phyloP scores from a whole-genome alignment of 495 filamentous ascomycete genomes.

The Recurvomyces mirabilis region DNA sequence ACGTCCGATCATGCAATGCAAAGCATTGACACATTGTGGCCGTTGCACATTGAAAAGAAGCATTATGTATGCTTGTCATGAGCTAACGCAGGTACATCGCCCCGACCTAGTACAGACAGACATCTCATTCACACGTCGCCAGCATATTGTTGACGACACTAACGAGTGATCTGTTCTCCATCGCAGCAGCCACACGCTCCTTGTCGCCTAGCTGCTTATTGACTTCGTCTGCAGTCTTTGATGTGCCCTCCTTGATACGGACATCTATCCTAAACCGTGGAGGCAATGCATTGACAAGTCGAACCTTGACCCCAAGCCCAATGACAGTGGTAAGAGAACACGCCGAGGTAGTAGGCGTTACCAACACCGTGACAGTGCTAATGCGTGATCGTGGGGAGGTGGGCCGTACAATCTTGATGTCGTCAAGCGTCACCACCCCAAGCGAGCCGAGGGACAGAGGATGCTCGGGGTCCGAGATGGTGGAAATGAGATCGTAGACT shows the following conservation, averaged over 20 bases:
- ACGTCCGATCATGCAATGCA: no score
- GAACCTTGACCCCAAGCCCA: conserved; percentile 81
- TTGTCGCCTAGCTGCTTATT: conserved; percentile 95
- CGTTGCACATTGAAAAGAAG: no score
- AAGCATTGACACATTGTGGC: no score
- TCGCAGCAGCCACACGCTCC: conserved; percentile 84
- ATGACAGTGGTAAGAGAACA: conserved; percentile 95
- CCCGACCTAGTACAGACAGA: no score
- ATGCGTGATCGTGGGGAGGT: conserved; percentile 32
- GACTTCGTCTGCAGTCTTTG: conserved; percentile 84
- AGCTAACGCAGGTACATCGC: conserved; percentile 1
- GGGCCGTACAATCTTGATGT: conserved; percentile 60
- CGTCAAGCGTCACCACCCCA: conserved; percentile 84
- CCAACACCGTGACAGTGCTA: conserved; percentile 51
- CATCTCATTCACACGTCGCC: conserved; percentile 64
- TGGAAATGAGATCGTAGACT: conserved; percentile 87
- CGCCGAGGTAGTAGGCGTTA: conserved; percentile 96
- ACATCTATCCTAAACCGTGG: conserved; percentile 90
- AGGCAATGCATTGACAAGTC: conserved; percentile 80
- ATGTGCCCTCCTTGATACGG: conserved; percentile 89
- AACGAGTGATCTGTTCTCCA: conserved; percentile 88
- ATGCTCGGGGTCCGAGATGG: conserved; percentile 92
- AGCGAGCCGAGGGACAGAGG: conserved; percentile 85
- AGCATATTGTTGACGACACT: conserved; percentile 87
- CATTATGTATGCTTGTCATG: no score